Base-by-base conservation (phyloP, 139 green algal genomes). In the Chlorella ohadii region DNA sequence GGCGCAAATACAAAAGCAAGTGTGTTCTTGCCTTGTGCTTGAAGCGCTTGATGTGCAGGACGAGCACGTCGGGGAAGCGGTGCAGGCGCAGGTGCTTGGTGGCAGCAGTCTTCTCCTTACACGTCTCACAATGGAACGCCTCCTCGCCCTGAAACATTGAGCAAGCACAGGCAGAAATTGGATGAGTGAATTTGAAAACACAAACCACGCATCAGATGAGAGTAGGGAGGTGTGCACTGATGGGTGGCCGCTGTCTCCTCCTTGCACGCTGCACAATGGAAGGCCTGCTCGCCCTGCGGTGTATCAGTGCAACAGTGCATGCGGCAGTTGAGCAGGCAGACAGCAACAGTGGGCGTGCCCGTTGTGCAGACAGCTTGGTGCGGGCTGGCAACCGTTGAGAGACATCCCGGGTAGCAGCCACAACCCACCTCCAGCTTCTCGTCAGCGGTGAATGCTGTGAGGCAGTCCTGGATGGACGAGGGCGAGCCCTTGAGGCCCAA, bases 11-110 rank as follows among this genome's bases (percentile, higher is more conserved):
- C n/a, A n/a, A n/a, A n/a, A n/a, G n/a, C n/a, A n/a, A n/a, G n/a
- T n/a, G n/a, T n/a, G 13, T 2, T 1, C 57, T 39, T 28, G 73
- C 76, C 71, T 61, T 79, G 41, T 83, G 75, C 61, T 89, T 91
- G 84, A 94, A 94, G 72, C 91, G 85, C 83, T 94, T 94, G 78
- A 94, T 89, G 82, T 93, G 90, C 64, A 94, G 85, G 39, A 94
- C 79, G 36, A 94, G 86, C 31, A 78, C 72, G 0, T 84, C 51
- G 12, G 91, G 91, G 33, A 93, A 81, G 63, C 90, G 83, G 84
- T 92, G 87, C 12, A 94, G 44, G 17, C 88, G 83, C 80, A 94
- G 81, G 71, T 85, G 84, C 84, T 93, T 94, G 72, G 83, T 92
- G n/a, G 91, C 91, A 27, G 47, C 22, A 15, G 85, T 92, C 61